These are phyloP conservation scores for Xylariaceae sp. DNA, from an alignment of 2,329 filamentous ascomycete genomes.

Conservation along the genomic window DNA sequence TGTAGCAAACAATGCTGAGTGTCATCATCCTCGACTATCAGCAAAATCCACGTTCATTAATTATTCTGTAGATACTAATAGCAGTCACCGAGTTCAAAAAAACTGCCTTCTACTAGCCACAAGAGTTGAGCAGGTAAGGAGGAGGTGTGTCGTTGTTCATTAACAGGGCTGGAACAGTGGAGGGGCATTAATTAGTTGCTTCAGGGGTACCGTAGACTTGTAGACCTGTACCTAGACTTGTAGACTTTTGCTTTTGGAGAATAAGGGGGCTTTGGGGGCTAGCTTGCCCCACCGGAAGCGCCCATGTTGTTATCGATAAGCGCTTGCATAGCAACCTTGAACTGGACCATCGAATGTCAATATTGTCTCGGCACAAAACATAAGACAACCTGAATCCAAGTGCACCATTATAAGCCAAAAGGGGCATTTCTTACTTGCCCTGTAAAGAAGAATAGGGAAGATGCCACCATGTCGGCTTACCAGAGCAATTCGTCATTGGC, in stretches of 20 bases:
- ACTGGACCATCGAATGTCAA: conserved; percentile 20
- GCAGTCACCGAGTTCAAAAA: too few species aligned
- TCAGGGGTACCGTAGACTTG: too few species aligned
- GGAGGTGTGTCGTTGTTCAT: conserved; percentile 2
- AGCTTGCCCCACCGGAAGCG: too few species aligned
- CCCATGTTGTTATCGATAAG: conserved; percentile 22
- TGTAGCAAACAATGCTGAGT: not conserved
- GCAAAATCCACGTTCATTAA: too few species aligned
- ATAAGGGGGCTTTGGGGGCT: too few species aligned
- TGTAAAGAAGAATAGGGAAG: not conserved
- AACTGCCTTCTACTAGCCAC: too few species aligned
- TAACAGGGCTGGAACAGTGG: not conserved
- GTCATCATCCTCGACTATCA: too few species aligned
- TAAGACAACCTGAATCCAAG: not conserved
- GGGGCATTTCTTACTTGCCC: not conserved
- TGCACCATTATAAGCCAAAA: not conserved
- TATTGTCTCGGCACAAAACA: conserved; percentile 11
- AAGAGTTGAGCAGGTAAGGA: not conserved
- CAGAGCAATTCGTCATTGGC: conserved; percentile 41
- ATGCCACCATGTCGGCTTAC: conserved; percentile 44
- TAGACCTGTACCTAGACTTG: too few species aligned
- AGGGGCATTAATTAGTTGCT: not conserved
- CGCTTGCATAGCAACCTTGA: conserved; percentile 17
- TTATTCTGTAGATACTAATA: too few species aligned
- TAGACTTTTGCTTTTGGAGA: too few species aligned